A percentile compares a stretch with the other conserved stretches of the same genome.
Evolutionary conservation across 495 filamentous ascomycete species (phyloP).

Genomic region (Daldinia bambusicola): DNA sequence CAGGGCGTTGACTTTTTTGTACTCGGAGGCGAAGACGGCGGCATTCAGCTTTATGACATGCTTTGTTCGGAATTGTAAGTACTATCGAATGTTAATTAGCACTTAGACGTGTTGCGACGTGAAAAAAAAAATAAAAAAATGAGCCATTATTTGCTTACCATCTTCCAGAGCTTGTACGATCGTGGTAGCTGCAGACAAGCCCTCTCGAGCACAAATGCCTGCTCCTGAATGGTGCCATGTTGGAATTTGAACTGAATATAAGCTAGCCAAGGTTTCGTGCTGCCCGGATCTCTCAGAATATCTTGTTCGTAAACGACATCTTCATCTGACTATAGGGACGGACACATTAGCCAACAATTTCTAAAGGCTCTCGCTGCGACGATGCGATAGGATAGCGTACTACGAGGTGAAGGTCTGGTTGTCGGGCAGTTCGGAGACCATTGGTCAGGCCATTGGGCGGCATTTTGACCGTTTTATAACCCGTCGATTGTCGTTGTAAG

Average conservation of each 20-base stretch:
- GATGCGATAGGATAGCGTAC: constrained; percentile 59
- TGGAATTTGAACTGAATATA: constrained; percentile 94
- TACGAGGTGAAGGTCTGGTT: constrained; percentile 78
- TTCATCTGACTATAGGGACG: constrained; percentile 73
- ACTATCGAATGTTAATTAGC: constrained; percentile 62
- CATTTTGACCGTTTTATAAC: constrained; percentile 38
- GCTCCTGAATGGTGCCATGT: constrained; percentile 86
- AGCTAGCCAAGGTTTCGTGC: constrained; percentile 92
- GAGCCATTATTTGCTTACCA: constrained; percentile 63
- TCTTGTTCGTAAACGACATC: constrained; percentile 98
- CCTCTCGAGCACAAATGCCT: constrained; percentile 94
- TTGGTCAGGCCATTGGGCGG: constrained; percentile 46
- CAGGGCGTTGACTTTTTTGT: constrained; percentile 90
- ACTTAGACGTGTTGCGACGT: constrained; percentile 29
- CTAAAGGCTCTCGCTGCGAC: background rate
- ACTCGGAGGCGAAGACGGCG: constrained; percentile 81
- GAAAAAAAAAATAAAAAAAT: constrained; percentile 11
- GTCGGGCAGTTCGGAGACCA: constrained; percentile 44
- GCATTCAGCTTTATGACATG: constrained; percentile 88
- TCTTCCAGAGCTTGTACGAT: constrained; percentile 99
- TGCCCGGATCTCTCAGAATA: constrained; percentile 84
- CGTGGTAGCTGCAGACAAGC: constrained; percentile 89
- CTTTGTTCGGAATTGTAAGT: constrained; percentile 84
- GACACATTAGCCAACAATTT: constrained; percentile 15
- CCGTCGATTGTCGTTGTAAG: constrained; percentile 38